Evolutionary conservation across 1,139 yeast genomes (phyloP), one percentile per base, ranked within the genome.

Genomic region (Magnusiomyces magnusii): DNA sequence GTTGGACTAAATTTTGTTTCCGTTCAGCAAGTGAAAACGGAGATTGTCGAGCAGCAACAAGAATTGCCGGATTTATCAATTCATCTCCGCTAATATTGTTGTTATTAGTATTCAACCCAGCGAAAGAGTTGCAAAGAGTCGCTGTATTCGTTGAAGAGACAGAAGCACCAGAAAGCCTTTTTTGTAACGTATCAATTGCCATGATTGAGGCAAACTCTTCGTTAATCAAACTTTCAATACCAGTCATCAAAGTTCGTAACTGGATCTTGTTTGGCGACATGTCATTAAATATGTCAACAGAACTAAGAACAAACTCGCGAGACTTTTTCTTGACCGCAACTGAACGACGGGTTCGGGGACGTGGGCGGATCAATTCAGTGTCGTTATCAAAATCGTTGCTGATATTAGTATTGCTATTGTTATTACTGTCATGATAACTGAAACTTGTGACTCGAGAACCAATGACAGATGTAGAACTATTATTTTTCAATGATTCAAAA

Each of bases 181-280:
- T 28, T 19, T 31, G 10, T 23, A 9, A 5, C 7, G 41, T 27
- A 28, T 28, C 49, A 31, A 25, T n/a, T 13, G 54, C 47, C 54
- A 51, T 51, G 47, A 51, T 9, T 5, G 54, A 36, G 2, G 54
- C 54, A 42, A 53, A 42, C 39, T 57, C 61, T 36, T 54, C 57
- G 39, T 59, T 56, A 31, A 59, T 56, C 24, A 59, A 41, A 31
- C 57, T 54, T 25, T 59, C 61, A 36, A 59, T 50, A 15, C 36
- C 28, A 34, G 53, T 53, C n/a, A 54, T 54, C 21, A 59, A 47
- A 2, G 61, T 51, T 2, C 61, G 47, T 2, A 59, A 54, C 23
- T 50, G 54, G 19, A 59, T 41, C 24, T 55, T 58, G 10, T 44
- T 49, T 13, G 55, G 19, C 31, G 47, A 23, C 28, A 51, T 23